These are phyloP conservation scores for Hsuehochloa calcarea DNA, from an alignment of 176 grass and related monocot genomes.

Conservation along the genomic window DNA sequence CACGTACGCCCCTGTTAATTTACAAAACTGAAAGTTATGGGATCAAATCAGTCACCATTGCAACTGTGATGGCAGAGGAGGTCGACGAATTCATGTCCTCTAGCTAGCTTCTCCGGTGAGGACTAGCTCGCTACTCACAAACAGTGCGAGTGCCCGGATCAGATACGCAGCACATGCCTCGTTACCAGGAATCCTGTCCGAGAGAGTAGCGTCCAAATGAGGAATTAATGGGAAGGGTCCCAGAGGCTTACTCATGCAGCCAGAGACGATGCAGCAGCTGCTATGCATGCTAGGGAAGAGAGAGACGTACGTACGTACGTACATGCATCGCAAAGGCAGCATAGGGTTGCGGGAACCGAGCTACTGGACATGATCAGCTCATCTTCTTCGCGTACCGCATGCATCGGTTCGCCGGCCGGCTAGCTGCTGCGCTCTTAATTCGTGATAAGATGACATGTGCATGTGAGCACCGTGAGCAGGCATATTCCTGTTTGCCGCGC, in stretches of 20 bases:
- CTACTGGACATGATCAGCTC: background rate
- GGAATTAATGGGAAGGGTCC: constrained; percentile 33
- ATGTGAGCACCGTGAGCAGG: no score
- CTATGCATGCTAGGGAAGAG: background rate
- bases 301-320: background rate
- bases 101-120: background rate
- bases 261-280: constrained; percentile 15
- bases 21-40: background rate
- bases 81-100: background rate
- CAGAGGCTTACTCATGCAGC: background rate
- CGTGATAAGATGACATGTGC: no score
- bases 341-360: background rate
- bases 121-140: background rate
- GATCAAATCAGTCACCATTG: background rate
- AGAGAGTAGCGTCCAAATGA: constrained; percentile 37
- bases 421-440: no score
- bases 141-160: background rate
- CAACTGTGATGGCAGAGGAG: background rate
- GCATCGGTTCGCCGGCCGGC: background rate
- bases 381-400: background rate
- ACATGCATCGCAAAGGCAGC: background rate
- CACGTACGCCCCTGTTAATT: background rate
- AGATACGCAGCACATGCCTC: constrained; percentile 34
- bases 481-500: no score
- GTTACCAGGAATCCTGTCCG: constrained; percentile 44